Evolutionary conservation across 202 grass and related monocot species (phyloP), one percentile per base, ranked within the genome.

Genomic region (Carex arenaria): DNA sequence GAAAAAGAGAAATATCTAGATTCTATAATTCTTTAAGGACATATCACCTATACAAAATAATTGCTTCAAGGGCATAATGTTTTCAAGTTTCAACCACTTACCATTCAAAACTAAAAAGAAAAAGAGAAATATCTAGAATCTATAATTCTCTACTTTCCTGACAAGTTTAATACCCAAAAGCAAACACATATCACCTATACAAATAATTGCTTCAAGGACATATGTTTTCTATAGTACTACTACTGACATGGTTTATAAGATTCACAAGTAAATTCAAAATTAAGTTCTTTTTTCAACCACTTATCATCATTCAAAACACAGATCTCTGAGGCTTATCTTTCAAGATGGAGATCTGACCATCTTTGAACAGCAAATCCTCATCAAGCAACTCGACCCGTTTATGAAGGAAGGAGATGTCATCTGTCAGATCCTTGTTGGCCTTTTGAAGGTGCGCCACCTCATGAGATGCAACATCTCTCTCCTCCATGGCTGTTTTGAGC

Each of bases 281-380:
- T 3, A 64, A 23, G 9, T 23, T 45, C 9, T 62, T 45, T 61
- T 61, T 45, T 63, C 32, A 81, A 52, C 42, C 23, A 26, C 4
- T 81, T 19, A 81, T 65, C 36, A 65, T 55, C 36, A 65, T 55
- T 68, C 22, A 69, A 82, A 68, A 54, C 47, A 68, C 4, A 68
- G 22, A 56, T 81, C 78, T 81, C 42, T 23, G 36, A 81, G 80
- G 64, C 10, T 82, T 82, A 18, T 64, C 79, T 17, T 82, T 82
- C 42, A 82, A 67, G 19, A 82, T 82, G 80, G 63, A 55, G 22
- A 94, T 87, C 74, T 94, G 88, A 7, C 90, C 91, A 79, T 98
- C 95, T 85, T 98, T 94, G 3, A 86, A 22, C 64, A 85, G 70
- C 85, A 94, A 80, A 61, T 94, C 89, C 80, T 94, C 89, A 54